A percentile compares a stretch with the other conserved stretches of the same genome.
Conservation (phyloP, 176 grass and related monocot species). For the Oryza glumipatula region DNA sequence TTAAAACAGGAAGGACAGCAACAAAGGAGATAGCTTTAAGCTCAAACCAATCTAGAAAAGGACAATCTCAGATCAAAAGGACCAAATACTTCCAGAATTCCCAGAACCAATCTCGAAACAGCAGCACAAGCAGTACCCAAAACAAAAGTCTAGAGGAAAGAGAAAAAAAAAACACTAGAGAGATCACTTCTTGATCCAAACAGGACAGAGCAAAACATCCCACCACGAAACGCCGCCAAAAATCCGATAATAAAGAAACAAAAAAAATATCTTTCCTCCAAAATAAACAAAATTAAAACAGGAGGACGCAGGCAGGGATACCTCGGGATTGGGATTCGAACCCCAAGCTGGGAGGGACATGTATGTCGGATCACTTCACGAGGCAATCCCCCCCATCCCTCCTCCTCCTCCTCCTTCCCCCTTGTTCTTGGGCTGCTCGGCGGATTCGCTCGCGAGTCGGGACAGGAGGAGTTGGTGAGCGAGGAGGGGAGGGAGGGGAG, state of each 20-base stretch:
- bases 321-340: conserved; percentile 37
- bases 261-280: neutral
- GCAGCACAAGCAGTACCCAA: neutral
- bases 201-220: neutral
- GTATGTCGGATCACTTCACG: conserved; percentile 44
- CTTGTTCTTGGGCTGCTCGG: conserved; percentile 5
- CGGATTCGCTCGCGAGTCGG: conserved; percentile 33
- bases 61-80: conserved; percentile 19
- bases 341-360: neutral
- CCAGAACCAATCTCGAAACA: neutral
- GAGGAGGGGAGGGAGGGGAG: neutral
- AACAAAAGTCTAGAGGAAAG: neutral
- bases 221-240: neutral
- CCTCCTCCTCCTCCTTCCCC: neutral
- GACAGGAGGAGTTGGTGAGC: conserved; percentile 48
- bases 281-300: neutral
- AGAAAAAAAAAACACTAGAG: neutral
- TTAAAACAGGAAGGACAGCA: neutral
- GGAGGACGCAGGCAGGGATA: neutral
- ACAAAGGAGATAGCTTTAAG: conserved; percentile 17
- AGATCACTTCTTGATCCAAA: neutral
- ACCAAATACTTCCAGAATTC: conserved; percentile 1
- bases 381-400: conserved; percentile 12
- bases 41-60: neutral
- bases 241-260: neutral